Base-by-base conservation (phyloP, 106 monocot genomes). In the Dioscorea dumetorum region DNA sequence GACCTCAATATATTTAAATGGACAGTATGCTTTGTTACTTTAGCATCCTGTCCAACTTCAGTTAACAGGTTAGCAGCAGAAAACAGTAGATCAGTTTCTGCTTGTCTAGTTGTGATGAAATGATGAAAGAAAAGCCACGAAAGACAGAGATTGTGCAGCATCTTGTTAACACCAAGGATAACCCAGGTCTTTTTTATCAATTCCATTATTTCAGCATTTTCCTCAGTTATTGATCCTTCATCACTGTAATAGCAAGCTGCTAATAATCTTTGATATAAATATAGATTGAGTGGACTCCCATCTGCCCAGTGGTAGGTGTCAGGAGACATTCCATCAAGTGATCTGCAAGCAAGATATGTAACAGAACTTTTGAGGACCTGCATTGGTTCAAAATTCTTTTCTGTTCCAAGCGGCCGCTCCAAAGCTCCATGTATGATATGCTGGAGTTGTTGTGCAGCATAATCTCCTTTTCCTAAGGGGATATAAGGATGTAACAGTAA, bases 301-400 rank as follows among this genome's bases (percentile, higher is more conserved):
- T 97, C 92, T 68, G 92, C 97, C 97, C 97, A 97, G 62, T 97
- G 97, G 59, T 73, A 86, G 35, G 62, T 66, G 33, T 97, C 97
- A 49, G 82, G 73, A 73, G 66, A 33, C 75, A 34, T 84, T 57
- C 87, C 87, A 69, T 97, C 89, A 68, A 62, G 70, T 31, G 97
- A 87, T 69, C 86, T 84, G 20, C 58, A 70, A 67, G 92, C 84
- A 54, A 97, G 80, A 18, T 81, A 58, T 78, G 84, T 84, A 21
- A 85, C 92, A 81, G 92, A 77, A 81, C 78, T 89, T 16, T 89
- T 84, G 64, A 97, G 72, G 58, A 79, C 63, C 67, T 92, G 97
- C 97, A 97, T 97, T 41, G 97, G 87, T 57, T 97, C 97, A 41
- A 89, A 87, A 78, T 97, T 97, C 67, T 71, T 86, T 33, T 92